phyloP scores from a whole-genome alignment of 1,284 basidiomycete genomes.

The Ganoderma lucidum region DNA sequence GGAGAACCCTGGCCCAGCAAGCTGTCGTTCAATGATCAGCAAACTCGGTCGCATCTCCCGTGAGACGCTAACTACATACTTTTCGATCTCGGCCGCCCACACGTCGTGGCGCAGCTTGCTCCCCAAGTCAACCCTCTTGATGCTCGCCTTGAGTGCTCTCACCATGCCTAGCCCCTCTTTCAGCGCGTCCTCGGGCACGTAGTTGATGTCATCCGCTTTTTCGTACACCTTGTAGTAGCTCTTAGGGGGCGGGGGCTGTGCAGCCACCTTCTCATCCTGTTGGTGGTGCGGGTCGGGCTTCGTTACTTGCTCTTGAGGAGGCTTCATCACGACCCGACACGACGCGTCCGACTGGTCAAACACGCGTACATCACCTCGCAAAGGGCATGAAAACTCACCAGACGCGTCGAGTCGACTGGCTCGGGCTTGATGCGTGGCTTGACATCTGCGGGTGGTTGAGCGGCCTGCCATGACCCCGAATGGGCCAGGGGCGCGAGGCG shows the following conservation, averaged over 20 bases:
- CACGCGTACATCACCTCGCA: slow-evolving; percentile 13
- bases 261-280: slow-evolving; percentile 6
- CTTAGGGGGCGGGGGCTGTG: slow-evolving; percentile 15
- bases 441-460: slow-evolving; percentile 7
- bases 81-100: slow-evolving; percentile 62
- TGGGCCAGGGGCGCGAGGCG: slow-evolving; percentile 38
- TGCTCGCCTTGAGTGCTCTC: slow-evolving; percentile 50
- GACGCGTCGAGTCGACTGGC: slow-evolving; percentile 39
- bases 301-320: neutral
- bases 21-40: slow-evolving; percentile 39
- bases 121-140: slow-evolving; percentile 58
- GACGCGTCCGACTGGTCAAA: slow-evolving; percentile 27
- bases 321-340: slow-evolving; percentile 13
- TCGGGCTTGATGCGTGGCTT: slow-evolving; percentile 42
- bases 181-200: slow-evolving; percentile 58
- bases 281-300: slow-evolving; percentile 9
- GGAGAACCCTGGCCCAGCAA: slow-evolving; percentile 58
- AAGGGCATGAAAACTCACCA: slow-evolving; percentile 37
- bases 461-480: slow-evolving; percentile 33
- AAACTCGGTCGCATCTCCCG: neutral
- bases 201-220: slow-evolving; percentile 51
- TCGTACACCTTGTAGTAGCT: slow-evolving; percentile 36
- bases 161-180: slow-evolving; percentile 63
- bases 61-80: slow-evolving; percentile 43
- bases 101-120: slow-evolving; percentile 64